Base-by-base conservation (phyloP, 2,329 filamentous ascomycete genomes). In the Hymenoscyphus occultus region DNA sequence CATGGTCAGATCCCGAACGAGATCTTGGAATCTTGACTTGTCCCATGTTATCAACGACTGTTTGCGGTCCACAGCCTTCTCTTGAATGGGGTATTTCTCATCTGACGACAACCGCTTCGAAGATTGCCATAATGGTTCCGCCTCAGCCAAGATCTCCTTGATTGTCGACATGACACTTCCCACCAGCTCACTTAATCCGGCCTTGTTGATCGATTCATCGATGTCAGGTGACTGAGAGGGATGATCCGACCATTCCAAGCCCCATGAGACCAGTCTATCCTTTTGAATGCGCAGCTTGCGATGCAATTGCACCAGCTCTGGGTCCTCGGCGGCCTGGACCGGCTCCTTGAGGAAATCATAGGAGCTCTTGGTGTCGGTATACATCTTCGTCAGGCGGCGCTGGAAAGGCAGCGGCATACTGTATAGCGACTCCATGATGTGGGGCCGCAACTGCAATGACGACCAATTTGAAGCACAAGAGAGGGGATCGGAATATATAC, bases 331-430 rank as follows among this genome's bases (percentile, higher is more conserved):
- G 74, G 86, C 86, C 76, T 82, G 87, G 69, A 82, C 83, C 62
- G 85, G 83, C 74, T 85, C 84, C 75, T 85, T 88, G 74, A 91
- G 86, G 69, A 90, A 90, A 76, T 91, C 88, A 74, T 86, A 90
- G 32, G 88, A 91, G 71, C 87, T 90, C 75, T 93, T 93, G 65
- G 90, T 92, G 79, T 93, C 90, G 71, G 90, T 90, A 76, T 93
- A 93, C 64, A 93, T 85, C 72, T 90, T 83, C 70, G 87, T 90
- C 19, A 92, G 81, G 63, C 86, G 83, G 66, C 84, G 82, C 75
- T 87, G 85, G 65, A 87, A 83, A 59, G 85, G 74, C 61, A 73
- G 69, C 60, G 71, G 67, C 32, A 74, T 68, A 48, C 65, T 71
- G 61, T 71, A 71, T 39, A 74, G 64, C 19, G 69, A 71, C 63